Percentiles rank a stretch among this genome's conserved stretches.
Evolutionary conservation across 208 protist genomes (phyloP).

Genomic region (Herpetomonas samuelpessoai): DNA sequence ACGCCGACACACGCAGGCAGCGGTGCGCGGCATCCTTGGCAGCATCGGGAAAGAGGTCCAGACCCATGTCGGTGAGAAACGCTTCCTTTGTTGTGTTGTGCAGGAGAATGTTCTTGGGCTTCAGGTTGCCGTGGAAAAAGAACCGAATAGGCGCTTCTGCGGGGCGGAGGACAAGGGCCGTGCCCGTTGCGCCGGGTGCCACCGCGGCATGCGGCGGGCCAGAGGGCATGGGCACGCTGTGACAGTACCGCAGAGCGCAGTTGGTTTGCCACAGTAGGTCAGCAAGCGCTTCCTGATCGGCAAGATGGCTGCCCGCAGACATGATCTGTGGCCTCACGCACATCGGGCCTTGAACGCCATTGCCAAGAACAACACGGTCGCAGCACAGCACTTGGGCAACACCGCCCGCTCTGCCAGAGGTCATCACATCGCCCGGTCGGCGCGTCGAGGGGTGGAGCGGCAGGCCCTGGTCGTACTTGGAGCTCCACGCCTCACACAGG

Average conservation of each 20-base stretch:
- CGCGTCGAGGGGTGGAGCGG: not conserved
- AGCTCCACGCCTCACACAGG: not conserved
- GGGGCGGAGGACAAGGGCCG: too few species aligned
- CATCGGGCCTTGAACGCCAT: not conserved
- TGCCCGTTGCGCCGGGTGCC: too few species aligned
- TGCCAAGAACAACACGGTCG: not conserved
- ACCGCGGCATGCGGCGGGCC: not conserved
- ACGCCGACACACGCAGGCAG: too few species aligned
- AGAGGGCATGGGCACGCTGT: too few species aligned
- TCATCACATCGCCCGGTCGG: too few species aligned
- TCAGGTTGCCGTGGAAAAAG: slow-evolving; percentile 48
- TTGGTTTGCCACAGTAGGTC: slow-evolving; percentile 18
- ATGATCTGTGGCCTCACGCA: not conserved
- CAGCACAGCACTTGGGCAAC: too few species aligned
- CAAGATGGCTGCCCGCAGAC: not conserved
- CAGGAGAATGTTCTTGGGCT: slow-evolving; percentile 53
- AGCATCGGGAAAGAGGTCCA: slow-evolving; percentile 10
- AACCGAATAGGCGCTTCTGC: slow-evolving; percentile 1
- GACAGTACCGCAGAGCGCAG: slow-evolving; percentile 16
- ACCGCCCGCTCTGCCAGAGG: too few species aligned
- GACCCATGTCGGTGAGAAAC: slow-evolving; percentile 17
- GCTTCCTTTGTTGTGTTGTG: slow-evolving; percentile 7
- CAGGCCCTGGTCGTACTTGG: not conserved
- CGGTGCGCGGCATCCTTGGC: slow-evolving; percentile 11
- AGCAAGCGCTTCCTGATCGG: not conserved